Evolutionary conservation across 164 flowering plant genomes (phyloP).

Genomic region (Kingdonia uniflora): DNA sequence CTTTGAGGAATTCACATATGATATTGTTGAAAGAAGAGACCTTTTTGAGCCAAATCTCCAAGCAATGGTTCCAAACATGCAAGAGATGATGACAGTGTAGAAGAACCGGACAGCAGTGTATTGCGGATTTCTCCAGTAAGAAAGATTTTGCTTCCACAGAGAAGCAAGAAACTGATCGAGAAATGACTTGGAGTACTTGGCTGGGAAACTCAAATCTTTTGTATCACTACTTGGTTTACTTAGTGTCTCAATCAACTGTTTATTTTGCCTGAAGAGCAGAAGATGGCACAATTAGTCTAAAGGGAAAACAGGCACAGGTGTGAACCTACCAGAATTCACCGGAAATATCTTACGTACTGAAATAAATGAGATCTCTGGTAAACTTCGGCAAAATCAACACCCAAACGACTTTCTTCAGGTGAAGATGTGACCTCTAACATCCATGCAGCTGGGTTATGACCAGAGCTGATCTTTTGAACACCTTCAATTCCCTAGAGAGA

Average conservation of each 20-base stretch:
- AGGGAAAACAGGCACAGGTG: not conserved
- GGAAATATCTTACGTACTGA: slow-evolving; percentile 20
- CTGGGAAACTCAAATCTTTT: slow-evolving; percentile 66
- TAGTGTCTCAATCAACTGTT: slow-evolving; percentile 61
- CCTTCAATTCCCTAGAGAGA: slow-evolving; percentile 24
- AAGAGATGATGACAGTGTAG: slow-evolving; percentile 82
- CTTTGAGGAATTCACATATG: no score
- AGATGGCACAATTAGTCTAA: slow-evolving; percentile 2
- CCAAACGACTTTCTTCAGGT: slow-evolving; percentile 20
- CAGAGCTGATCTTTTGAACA: slow-evolving; percentile 20
- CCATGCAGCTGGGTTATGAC: slow-evolving; percentile 32
- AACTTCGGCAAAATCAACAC: slow-evolving; percentile 18
- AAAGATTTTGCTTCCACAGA: slow-evolving; percentile 91
- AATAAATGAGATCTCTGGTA: slow-evolving; percentile 20
- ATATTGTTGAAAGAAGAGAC: slow-evolving; percentile 21
- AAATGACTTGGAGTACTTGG: slow-evolving; percentile 61
- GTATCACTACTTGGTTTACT: slow-evolving; percentile 50
- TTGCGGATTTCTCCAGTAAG: slow-evolving; percentile 97
- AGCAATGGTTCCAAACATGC: slow-evolving; percentile 94
- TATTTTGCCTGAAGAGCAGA: slow-evolving; percentile 47
- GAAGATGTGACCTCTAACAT: slow-evolving; percentile 24
- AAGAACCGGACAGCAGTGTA: slow-evolving; percentile 94
- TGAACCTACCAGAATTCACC: not conserved
- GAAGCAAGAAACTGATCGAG: slow-evolving; percentile 71
- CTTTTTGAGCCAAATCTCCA: slow-evolving; percentile 92